These are phyloP conservation scores for Lanmaoa rubissima DNA, from an alignment of 768 basidiomycete species.

Conservation along the genomic window DNA sequence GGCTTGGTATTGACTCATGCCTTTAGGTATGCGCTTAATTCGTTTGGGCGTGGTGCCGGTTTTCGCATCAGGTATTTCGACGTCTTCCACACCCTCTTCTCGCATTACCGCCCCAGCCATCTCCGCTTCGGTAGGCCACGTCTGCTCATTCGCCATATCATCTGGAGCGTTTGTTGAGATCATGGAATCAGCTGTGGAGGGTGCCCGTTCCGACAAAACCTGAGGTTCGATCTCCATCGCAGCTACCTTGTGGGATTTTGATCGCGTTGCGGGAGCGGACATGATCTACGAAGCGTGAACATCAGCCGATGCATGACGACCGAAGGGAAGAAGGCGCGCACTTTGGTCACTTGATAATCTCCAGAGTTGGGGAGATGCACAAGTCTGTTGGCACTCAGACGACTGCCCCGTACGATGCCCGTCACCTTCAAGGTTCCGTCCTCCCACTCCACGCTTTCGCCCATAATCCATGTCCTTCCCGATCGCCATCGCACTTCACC, in stretches of 20 bases:
- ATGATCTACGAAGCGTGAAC: conserved; percentile 52
- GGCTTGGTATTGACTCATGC: conserved; percentile 96
- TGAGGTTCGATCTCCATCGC: conserved; percentile 70
- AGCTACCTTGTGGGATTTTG: conserved; percentile 34
- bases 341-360: conserved; percentile 84
- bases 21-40: conserved; percentile 87
- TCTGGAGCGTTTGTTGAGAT: conserved; percentile 87
- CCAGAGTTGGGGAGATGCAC: conserved; percentile 86
- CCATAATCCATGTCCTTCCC: conserved; percentile 73
- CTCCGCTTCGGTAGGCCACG: conserved; percentile 98
- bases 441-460: conserved; percentile 62
- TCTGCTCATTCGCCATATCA: conserved; percentile 91
- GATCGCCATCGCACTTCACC: conserved; percentile 80
- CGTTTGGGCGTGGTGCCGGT: conserved; percentile 74
- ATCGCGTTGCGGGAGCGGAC: conserved; percentile 50
- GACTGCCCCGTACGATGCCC: conserved; percentile 78
- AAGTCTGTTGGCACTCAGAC: conserved; percentile 76
- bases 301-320: not conserved
- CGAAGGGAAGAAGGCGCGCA: conserved; percentile 31
- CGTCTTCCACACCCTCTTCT: conserved; percentile 18
- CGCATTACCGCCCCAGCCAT: conserved; percentile 49
- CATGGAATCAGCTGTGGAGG: conserved; percentile 75
- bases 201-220: conserved; percentile 59
- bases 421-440: conserved; percentile 71
- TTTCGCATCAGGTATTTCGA: conserved; percentile 57